A percentile compares a stretch with the other conserved stretches of the same genome.
These are phyloP conservation scores for Teunomyces aglyptinius DNA, from an alignment of 805 yeast species.

Conservation along the genomic window DNA sequence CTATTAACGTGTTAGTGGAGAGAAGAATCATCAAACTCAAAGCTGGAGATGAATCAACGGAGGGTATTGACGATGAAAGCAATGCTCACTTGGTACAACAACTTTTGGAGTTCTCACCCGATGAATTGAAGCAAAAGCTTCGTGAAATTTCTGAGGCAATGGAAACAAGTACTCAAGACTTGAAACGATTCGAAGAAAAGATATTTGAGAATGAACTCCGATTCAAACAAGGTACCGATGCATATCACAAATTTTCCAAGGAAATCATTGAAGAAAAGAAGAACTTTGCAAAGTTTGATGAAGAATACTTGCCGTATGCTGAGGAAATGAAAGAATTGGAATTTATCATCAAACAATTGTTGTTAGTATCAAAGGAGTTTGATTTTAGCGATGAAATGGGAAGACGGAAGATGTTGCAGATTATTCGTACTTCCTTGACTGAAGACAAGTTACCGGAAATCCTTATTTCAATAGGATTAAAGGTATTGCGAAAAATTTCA, in stretches of 20 bases:
- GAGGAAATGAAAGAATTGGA: constrained; percentile 59
- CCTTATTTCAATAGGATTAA: constrained; percentile 54
- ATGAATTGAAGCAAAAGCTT: constrained; percentile 11
- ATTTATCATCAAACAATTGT: constrained; percentile 71
- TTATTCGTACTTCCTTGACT: constrained; percentile 50
- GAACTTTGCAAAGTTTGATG: constrained; percentile 15
- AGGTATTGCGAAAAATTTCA: constrained; percentile 67
- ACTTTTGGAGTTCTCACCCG: constrained; percentile 9
- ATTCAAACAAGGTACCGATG: constrained; percentile 11
- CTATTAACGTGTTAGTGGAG: constrained; percentile 11
- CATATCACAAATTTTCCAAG: constrained; percentile 9
- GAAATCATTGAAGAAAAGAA: constrained; percentile 8
- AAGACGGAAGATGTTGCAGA: constrained; percentile 66
- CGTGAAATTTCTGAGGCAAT: constrained; percentile 9
- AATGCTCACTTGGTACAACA: constrained; percentile 12
- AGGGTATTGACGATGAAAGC: constrained; percentile 14
- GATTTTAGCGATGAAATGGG: constrained; percentile 93
- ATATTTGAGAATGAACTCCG: constrained; percentile 8
- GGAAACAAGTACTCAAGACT: constrained; percentile 6
- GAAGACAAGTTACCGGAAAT: constrained; percentile 55
- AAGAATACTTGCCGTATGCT: constrained; percentile 26
- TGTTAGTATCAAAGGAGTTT: constrained; percentile 63
- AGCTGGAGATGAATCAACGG: constrained; percentile 18
- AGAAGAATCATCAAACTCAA: constrained; percentile 14
- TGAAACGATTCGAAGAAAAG: constrained; percentile 7